Percentiles rank a stretch among this genome's conserved stretches.
Evolutionary conservation across 73 alveolate species (phyloP).

Genomic region (Tetrahymena elliotti): DNA sequence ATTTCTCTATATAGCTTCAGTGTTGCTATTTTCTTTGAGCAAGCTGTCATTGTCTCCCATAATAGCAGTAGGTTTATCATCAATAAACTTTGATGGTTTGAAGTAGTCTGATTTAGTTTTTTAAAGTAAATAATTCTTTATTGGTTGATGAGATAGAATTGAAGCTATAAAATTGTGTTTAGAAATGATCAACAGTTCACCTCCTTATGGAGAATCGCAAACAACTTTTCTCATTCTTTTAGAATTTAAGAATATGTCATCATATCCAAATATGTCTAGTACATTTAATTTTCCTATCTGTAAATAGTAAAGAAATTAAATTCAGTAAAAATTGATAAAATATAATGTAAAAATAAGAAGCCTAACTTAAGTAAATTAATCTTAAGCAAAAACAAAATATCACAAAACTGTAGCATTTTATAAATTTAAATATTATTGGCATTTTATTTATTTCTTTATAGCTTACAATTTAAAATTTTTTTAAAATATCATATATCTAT

Average conservation of each 20-base stretch:
- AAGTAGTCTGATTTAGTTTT: not conserved
- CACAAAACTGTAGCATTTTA: not conserved
- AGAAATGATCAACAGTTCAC: not conserved
- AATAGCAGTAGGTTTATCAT: not conserved
- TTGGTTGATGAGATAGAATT: not conserved
- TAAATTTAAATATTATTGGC: too few species aligned
- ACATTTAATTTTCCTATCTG: not conserved
- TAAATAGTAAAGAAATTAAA: not conserved
- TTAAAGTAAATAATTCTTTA: not conserved
- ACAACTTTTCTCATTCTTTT: not conserved
- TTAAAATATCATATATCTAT: not conserved
- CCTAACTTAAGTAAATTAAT: not conserved
- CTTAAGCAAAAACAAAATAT: too few species aligned
- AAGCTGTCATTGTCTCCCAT: not conserved
- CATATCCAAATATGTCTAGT: not conserved
- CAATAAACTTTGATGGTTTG: not conserved
- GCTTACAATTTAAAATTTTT: not conserved
- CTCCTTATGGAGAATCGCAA: not conserved
- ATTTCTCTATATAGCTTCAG: not conserved
- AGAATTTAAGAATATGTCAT: not conserved
- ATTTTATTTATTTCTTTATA: too few species aligned
- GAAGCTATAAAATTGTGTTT: not conserved
- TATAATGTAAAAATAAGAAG: too few species aligned
- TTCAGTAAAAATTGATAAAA: not conserved
- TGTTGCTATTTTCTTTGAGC: not conserved